Base-by-base conservation (phyloP, 2,329 filamentous ascomycete genomes). In the Cladosporium sp. region DNA sequence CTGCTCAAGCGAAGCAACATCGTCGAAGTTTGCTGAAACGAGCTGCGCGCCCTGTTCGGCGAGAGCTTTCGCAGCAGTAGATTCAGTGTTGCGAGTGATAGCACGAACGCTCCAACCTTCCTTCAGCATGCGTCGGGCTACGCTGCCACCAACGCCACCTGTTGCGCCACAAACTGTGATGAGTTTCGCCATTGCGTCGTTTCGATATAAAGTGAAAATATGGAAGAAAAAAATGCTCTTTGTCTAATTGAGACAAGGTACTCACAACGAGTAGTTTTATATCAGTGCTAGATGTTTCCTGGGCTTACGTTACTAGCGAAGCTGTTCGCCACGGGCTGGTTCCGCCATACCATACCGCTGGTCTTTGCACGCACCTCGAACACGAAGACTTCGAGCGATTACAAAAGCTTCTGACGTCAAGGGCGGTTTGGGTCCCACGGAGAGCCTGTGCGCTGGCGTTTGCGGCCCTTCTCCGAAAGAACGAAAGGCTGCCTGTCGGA, bases 1-100 rank as follows among this genome's bases (percentile, higher is more conserved):
- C 30, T 61, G 58, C 18, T 43, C 32, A 16, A 71, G 28, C 28
- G 66, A 68, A 3, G 21, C 61, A 7, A 64, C 65, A 49, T 71
- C 68, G n/a, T 70, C 65, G 23, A 65, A 60, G 49, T 70, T 59
- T 48, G 65, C 70, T 1, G 32, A n/a, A 21, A 64, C 65, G 16
- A 72, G 49, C 28, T 71, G 68, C 21, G 66, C 66, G 2, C 70
- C 72, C 43, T 66, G 26, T 6, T 65, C 63, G 1, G 64, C 63
- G 8, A 74, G 67, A 5, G 49, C 64, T 49, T 72, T 67, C 6
- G 71, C 72, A 13, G 68, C 66, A 32, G 71, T 65, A 36, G 68
- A 69, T 23, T 63, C 36, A 4, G 66, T 48, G 49, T 74, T 72
- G 21, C 72, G 66, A 8, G 72, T 73, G 23, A 74, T 69, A 10